Base-by-base conservation (phyloP, 495 filamentous ascomycete genomes). In the Friedmanniomyces simplex region DNA sequence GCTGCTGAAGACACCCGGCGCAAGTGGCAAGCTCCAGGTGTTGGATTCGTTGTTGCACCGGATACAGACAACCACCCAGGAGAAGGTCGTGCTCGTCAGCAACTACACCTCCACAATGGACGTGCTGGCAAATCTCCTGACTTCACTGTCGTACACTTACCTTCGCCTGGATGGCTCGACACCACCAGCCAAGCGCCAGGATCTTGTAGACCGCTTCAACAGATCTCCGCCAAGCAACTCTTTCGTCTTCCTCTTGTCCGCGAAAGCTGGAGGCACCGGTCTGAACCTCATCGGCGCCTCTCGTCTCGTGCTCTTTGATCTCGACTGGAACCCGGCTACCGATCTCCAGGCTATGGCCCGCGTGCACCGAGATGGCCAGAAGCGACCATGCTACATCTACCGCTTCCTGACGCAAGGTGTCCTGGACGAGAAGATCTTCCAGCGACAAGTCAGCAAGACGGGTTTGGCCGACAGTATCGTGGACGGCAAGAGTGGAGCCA, bases 341-440 rank as follows among this genome's bases (percentile, higher is more conserved):
- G 87, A 91, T 62, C 72, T 84, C 20, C 87, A 91, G 66, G 87
- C 87, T n/a, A 90, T 91, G 87, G 87, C 87, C 1, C 79, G 87
- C 3, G 86, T 91, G 48, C 86, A 90, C 66, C 77, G 87, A 28
- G 86, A 89, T 60, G 87, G 87, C 16, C 87, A 91, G 65, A 87
- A 82, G 66, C 71, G 73, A 1, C 78, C 77, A 8, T 87, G 85
- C 61, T 78, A 79, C 30, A 88, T 91, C 55, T 91, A 91, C 65
- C 77, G 87, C 18, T 73, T 91, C 48, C 63, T 91, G 34, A 82
- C 85, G 30, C 77, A 85, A 26, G 87, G 87, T 4, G 85, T 79
- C 20, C 71, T 91, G 30, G 87, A 91, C 59, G 87, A 91, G 71
- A 90, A 89, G 71, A 89, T 91, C 58, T 90, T 80, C 73, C 87